Conservation (phyloP, 345 rosid species). For the Eutrema japonicum region DNA sequence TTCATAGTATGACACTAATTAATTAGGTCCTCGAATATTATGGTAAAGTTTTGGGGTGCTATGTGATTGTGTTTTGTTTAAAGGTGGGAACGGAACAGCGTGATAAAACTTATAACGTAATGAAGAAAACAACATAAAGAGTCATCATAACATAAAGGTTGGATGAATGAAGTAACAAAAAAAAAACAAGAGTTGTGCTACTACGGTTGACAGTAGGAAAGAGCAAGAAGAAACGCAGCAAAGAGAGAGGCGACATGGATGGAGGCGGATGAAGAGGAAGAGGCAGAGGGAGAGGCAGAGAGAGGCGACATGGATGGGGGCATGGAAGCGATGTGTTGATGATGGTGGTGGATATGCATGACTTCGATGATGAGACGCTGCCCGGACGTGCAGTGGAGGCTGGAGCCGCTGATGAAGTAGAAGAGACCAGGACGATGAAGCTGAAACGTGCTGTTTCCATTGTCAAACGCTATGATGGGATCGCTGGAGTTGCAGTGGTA, state of each 20-base stretch:
- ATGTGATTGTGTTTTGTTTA: too few species aligned
- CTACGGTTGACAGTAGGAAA: background rate
- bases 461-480: constrained; percentile 53
- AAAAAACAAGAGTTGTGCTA: background rate
- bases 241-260: background rate
- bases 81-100: too few species aligned
- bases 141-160: constrained; percentile 1
- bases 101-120: too few species aligned
- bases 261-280: constrained; percentile 15
- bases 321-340: constrained; percentile 41
- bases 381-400: constrained; percentile 68
- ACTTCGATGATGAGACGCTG: constrained; percentile 74
- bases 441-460: constrained; percentile 58
- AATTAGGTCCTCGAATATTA: too few species aligned
- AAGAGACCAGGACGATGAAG: constrained; percentile 77
- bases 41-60: too few species aligned
- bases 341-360: constrained; percentile 60
- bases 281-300: constrained; percentile 18
- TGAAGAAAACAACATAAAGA: too few species aligned
- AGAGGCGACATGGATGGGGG: constrained; percentile 42
- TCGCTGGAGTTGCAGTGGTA: constrained; percentile 68
- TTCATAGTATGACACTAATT: too few species aligned
- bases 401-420: constrained; percentile 72
- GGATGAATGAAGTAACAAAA: background rate
- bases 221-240: constrained; percentile 28